Percentiles rank a stretch among this genome's conserved stretches.
Evolutionary conservation across 805 yeast genomes (phyloP).

Genomic region (Cyberlindnera amylophila): DNA sequence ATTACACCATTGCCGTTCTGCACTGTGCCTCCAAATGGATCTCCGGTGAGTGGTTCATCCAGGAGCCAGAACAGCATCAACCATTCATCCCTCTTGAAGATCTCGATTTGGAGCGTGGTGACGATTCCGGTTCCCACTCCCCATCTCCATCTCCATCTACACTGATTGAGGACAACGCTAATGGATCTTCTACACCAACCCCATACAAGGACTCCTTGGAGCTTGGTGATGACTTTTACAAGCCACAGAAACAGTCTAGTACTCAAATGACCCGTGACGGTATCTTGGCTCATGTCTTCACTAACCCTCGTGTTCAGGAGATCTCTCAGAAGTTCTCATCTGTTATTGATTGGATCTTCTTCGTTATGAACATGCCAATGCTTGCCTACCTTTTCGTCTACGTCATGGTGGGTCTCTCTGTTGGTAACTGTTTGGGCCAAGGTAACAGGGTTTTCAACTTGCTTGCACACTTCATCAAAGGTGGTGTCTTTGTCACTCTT

Average conservation of each 20-base stretch:
- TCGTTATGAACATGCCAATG: conserved; percentile 59
- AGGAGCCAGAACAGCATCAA: conserved; percentile 13
- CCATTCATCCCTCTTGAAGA: conserved; percentile 30
- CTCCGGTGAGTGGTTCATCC: conserved; percentile 22
- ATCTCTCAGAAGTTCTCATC: conserved; percentile 24
- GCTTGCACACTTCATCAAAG: conserved; percentile 94
- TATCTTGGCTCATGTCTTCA: conserved; percentile 34
- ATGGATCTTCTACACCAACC: conserved; percentile 17
- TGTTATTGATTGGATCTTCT: conserved; percentile 37
- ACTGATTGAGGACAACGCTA: conserved; percentile 18
- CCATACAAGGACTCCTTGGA: conserved; percentile 26
- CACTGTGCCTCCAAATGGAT: conserved; percentile 44
- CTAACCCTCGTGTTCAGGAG: conserved; percentile 24
- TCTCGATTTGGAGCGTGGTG: conserved; percentile 23
- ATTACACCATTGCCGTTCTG: conserved; percentile 51
- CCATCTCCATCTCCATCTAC: conserved; percentile 25
- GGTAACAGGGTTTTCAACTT: conserved; percentile 69
- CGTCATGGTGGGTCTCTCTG: conserved; percentile 51
- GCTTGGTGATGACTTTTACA: conserved; percentile 15
- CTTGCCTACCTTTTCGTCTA: conserved; percentile 57
- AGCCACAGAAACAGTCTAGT: conserved; percentile 6
- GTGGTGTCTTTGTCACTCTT: conserved; percentile 76
- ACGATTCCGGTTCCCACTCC: conserved; percentile 6
- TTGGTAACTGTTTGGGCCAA: conserved; percentile 66
- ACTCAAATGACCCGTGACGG: conserved; percentile 30